Conservation (phyloP, 192 early-diverging fungal genomes). For the Geranomyces variabilis region DNA sequence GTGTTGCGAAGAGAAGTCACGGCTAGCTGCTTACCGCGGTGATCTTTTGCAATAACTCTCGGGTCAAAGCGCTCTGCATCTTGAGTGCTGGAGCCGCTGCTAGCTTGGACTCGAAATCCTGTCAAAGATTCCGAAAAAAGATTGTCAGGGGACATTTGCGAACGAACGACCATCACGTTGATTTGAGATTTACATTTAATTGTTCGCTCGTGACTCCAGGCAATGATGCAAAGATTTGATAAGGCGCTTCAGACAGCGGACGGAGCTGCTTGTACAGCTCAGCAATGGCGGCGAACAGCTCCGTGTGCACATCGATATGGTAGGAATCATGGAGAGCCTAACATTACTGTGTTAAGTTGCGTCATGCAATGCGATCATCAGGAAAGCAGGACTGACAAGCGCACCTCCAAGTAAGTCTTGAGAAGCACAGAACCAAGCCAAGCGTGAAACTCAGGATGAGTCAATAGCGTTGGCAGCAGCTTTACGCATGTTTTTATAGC, state of each 20-base stretch:
- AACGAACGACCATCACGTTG: too few relatives aligned
- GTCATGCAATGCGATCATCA: constrained; percentile 5
- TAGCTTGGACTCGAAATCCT: constrained; percentile 40
- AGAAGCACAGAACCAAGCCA: constrained; percentile 29
- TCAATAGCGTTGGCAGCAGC: constrained; percentile 17
- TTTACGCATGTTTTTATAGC: neutral
- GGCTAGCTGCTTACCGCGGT: constrained; percentile 23
- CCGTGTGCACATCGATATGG: constrained; percentile 38
- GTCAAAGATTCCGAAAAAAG: too few relatives aligned
- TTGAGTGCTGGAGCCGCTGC: constrained; percentile 8
- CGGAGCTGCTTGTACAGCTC: constrained; percentile 39
- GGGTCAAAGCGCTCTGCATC: constrained; percentile 23
- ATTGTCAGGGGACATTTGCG: too few relatives aligned
- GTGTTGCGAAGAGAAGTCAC: neutral
- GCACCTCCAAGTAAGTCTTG: constrained; percentile 29
- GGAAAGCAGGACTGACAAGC: neutral
- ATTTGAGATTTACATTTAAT: neutral
- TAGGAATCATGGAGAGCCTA: constrained; percentile 47
- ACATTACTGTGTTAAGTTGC: neutral
- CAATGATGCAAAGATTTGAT: constrained; percentile 32
- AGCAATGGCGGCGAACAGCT: constrained; percentile 32
- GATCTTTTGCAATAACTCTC: constrained; percentile 32
- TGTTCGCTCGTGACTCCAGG: constrained; percentile 34
- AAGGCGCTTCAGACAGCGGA: constrained; percentile 25
- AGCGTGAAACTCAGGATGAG: constrained; percentile 18